Percentiles rank a stretch among this genome's conserved stretches.
These are phyloP conservation scores for Claviceps sp. DNA, from an alignment of 2,329 filamentous ascomycete genomes.

Conservation along the genomic window DNA sequence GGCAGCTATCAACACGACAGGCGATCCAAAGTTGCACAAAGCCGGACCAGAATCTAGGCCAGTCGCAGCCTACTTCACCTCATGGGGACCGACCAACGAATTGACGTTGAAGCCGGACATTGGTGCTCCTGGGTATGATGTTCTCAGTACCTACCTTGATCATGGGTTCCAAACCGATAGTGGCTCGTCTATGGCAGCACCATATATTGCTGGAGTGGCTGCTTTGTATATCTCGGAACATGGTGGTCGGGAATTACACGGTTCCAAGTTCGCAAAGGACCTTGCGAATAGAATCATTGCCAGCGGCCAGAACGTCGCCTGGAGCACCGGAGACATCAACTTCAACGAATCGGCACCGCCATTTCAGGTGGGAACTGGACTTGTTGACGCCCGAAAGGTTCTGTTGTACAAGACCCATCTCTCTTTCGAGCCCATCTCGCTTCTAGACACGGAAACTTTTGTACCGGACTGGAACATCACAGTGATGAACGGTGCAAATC, in stretches of 20 bases:
- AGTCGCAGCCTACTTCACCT: conserved; percentile 32
- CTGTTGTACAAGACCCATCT: conserved; percentile 23
- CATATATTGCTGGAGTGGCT: conserved; percentile 38
- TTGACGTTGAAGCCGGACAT: conserved; percentile 37
- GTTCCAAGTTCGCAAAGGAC: conserved; percentile 19
- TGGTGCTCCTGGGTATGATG: conserved; percentile 33
- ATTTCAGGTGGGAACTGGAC: conserved; percentile 32
- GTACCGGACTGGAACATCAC: conserved; percentile 18
- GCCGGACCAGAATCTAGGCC: conserved; percentile 14
- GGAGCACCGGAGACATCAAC: conserved; percentile 11
- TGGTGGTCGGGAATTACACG: conserved; percentile 27
- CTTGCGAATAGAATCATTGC: conserved; percentile 22
- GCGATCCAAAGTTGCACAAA: conserved; percentile 24
- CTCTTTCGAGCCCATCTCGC: conserved; percentile 29
- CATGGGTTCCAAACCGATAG: conserved; percentile 31
- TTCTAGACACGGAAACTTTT: conserved; percentile 36
- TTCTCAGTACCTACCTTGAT: conserved; percentile 35
- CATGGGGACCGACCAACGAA: conserved; percentile 39
- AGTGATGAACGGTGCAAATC: conserved; percentile 30
- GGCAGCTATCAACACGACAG: conserved; percentile 27
- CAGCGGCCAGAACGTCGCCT: conserved; percentile 20
- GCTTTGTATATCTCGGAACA: conserved; percentile 30
- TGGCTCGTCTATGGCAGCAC: conserved; percentile 44
- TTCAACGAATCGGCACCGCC: conserved; percentile 15
- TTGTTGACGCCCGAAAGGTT: conserved; percentile 31